Evolutionary conservation across 495 filamentous ascomycete species (phyloP).

Genomic region (Extremus antarcticus): DNA sequence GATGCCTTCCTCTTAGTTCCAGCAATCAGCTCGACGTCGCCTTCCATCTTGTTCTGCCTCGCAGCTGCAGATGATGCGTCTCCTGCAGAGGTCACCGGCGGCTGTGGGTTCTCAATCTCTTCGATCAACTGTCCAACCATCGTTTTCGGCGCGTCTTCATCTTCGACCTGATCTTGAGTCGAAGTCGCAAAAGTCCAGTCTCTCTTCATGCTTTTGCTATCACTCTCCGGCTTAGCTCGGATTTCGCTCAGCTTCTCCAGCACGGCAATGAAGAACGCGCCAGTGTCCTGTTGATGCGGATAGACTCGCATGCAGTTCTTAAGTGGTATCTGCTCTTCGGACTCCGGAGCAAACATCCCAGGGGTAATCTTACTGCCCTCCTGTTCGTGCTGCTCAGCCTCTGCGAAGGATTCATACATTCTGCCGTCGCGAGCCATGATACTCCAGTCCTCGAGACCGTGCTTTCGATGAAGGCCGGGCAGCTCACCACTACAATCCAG

Average conservation of each 20-base stretch:
- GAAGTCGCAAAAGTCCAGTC: conserved; percentile 19
- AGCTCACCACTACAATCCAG: conserved; percentile 71
- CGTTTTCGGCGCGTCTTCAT: conserved; percentile 12
- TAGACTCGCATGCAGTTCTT: conserved; percentile 90
- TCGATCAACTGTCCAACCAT: conserved; percentile 45
- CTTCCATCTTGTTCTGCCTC: conserved; percentile 9
- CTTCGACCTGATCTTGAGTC: neutral
- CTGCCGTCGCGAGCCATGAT: conserved; percentile 74
- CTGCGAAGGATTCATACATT: conserved; percentile 65
- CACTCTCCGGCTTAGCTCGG: conserved; percentile 65
- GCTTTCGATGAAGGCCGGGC: conserved; percentile 58
- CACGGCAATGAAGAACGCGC: conserved; percentile 93
- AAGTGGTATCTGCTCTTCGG: conserved; percentile 53
- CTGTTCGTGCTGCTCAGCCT: conserved; percentile 46
- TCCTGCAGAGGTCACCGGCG: neutral
- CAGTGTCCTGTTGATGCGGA: conserved; percentile 88
- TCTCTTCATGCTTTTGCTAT: conserved; percentile 42
- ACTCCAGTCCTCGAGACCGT: conserved; percentile 68
- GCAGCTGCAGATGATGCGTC: conserved; percentile 16
- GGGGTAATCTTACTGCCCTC: conserved; percentile 51
- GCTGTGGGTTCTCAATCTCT: conserved; percentile 22
- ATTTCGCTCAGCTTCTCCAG: conserved; percentile 87
- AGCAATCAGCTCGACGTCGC: conserved; percentile 17
- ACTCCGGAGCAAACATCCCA: conserved; percentile 69
- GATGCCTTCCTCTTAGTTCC: conserved; percentile 23